Evolutionary conservation across 805 yeast species (phyloP), one percentile per base, ranked within the genome.

Genomic region (Metschnikowia anglica): DNA sequence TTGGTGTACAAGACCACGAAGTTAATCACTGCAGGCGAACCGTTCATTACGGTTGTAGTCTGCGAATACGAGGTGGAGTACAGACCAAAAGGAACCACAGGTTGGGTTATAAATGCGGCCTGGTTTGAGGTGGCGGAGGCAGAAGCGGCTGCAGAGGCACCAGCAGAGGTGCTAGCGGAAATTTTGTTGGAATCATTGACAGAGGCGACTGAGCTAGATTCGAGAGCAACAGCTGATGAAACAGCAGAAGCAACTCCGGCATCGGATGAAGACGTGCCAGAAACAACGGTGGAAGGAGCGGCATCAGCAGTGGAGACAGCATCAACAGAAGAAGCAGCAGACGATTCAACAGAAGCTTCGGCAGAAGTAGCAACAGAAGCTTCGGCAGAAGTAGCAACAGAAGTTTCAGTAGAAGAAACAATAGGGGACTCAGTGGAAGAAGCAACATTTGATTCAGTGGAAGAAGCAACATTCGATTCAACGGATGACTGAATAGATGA

Each of bases 31-130:
- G 54, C 56, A 9, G 62, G 36, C 13, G 54, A 28, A 17, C 63
- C 65, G 37, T 49, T 44, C 10, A 50, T 41, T 6, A 50, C 41
- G 6, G 49, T 52, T 33, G 63, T 57, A 20, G 58, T 51, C 2
- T 58, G 51, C 19, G 55, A 47, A 43, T 59, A 59, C 23, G 48
- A 46, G 21, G 62, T 62, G 5, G 53, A 34, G 26, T 63, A 62
- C 12, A 53, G 38, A 2, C 51, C 40, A 15, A 46, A 18, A 27
- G 58, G 45, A 13, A 43, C 29, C 17, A 46, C 39, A 3, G 51
- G 34, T 13, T 33, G 24, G 10, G 46, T 26, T 3, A 38, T 18
- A 9, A 30, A 13, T 13, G 31, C 16, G 11, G 31, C n/a, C 24
- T 38, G 31, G 16, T 20, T 23, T n/a, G 44, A 21, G 4, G 49